Percentiles rank a stretch among this genome's conserved stretches.
phyloP scores from a whole-genome alignment of 495 filamentous ascomycete species.

The Penicillium soppii region DNA sequence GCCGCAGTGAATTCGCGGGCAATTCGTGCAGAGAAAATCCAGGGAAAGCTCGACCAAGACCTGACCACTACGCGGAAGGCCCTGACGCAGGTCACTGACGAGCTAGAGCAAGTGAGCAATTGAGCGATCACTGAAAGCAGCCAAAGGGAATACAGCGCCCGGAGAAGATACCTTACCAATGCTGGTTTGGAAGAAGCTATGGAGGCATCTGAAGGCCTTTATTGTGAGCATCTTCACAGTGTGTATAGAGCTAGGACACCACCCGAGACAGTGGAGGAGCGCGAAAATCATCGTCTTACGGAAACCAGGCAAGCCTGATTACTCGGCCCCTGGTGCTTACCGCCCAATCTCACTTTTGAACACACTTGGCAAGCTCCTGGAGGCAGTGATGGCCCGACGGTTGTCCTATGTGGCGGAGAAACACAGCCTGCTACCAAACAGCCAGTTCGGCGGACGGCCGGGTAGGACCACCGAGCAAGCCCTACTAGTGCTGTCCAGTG shows the following conservation, averaged over 20 bases:
- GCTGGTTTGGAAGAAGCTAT: conserved; percentile 19
- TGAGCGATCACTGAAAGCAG: conserved; percentile 1
- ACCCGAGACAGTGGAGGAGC: conserved; percentile 13
- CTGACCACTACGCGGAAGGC: no score
- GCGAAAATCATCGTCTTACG: conserved; percentile 17
- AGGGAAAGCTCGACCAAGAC: no score
- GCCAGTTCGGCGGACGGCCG: conserved; percentile 18
- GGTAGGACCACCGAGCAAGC: conserved; percentile 16
- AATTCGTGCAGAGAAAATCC: no score
- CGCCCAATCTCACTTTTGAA: conserved; percentile 22
- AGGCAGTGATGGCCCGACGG: conserved; percentile 21
- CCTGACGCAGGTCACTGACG: no score
- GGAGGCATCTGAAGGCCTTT: conserved; percentile 2
- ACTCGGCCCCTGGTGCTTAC: conserved; percentile 12
- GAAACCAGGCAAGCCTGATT: conserved; percentile 22
- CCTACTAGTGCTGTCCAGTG: conserved; percentile 15
- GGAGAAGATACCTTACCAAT: conserved; percentile 17
- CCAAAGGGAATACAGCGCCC: conserved; percentile 14
- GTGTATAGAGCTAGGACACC: conserved; percentile 17
- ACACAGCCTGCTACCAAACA: conserved; percentile 18
- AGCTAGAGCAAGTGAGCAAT: no score
- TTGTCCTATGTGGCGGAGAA: conserved; percentile 20
- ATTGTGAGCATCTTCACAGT: conserved; percentile 18
- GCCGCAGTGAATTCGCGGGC: no score
- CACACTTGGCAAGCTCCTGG: conserved; percentile 22